Base-by-base conservation (phyloP, 805 yeast species). In the Ogataea ganodermae region DNA sequence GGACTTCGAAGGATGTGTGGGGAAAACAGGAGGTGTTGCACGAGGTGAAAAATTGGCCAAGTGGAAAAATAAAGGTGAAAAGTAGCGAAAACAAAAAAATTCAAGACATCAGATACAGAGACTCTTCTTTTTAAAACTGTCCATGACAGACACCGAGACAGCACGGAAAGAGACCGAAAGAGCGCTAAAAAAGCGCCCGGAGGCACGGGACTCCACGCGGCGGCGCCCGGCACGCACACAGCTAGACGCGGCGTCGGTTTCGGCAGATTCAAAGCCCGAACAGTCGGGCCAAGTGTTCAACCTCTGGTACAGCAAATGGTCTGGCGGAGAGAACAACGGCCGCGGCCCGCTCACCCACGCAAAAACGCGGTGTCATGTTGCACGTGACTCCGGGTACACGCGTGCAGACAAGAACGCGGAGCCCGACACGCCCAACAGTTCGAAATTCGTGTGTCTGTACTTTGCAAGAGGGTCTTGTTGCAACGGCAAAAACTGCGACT, bases 391-490 rank as follows among this genome's bases (percentile, higher is more conserved):
- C 0, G 97, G 98, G 0, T 76, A 75, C 48, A 92, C 97, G 0
- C 72, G 69, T 46, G 95, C 90, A 1, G 83, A 80, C 51, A 72
- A 72, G 40, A 68, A 73, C 18, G 61, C 66, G 0, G 65, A 70
- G 2, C 55, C 48, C 30, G 55, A 45, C 31, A 4, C 50, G 14
- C 33, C 66, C 53, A 49, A 64, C 59, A 42, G 69, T 72, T 49
- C 59, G 26, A 53, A 57, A 13, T 83, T 73, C 42, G 77, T 89
- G 44, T 92, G 99, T 61, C 60, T 92, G 2, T 89, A 84, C 69
- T 92, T 89, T 69, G 92, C 96, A 2, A 80, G 91, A 42, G 98
- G 98, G 0, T 78, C 88, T 64, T 92, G 99, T 61, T 78, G 81
- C 44, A 76, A 80, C 49, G 98, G 97, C 2, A 75, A 73, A 43